These are phyloP conservation scores for Carpinus viminea DNA, from an alignment of 306 rosid genomes.

Conservation along the genomic window DNA sequence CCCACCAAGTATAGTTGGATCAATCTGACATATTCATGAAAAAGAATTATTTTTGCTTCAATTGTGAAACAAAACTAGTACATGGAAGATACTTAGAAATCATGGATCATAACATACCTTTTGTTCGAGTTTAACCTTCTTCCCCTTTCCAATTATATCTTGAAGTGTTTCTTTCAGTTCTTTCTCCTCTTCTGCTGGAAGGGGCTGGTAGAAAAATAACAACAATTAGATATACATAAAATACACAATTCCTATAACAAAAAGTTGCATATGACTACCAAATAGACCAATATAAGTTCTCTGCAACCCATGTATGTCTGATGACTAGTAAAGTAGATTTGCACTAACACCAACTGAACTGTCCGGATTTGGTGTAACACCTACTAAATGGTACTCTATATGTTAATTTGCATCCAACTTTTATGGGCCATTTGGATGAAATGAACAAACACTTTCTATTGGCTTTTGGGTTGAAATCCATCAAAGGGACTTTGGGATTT, in stretches of 20 bases:
- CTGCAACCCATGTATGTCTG: background rate
- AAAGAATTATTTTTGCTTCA: background rate
- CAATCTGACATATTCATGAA: conserved; percentile 54
- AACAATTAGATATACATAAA: conserved; percentile 22
- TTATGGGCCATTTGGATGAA: background rate
- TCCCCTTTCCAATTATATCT: conserved; percentile 70
- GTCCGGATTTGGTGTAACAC: background rate
- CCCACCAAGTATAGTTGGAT: conserved; percentile 86
- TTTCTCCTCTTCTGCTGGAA: conserved; percentile 87
- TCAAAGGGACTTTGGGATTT: background rate
- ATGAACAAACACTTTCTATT: background rate
- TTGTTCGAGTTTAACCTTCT: conserved; percentile 74
- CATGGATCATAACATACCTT: conserved; percentile 54
- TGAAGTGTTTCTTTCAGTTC: conserved; percentile 83
- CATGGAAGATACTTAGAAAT: background rate
- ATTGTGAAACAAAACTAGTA: background rate
- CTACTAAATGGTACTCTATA: background rate
- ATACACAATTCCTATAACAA: conserved; percentile 4
- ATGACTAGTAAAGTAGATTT: background rate
- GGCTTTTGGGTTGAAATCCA: background rate
- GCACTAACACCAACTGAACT: background rate
- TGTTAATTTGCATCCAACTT: background rate
- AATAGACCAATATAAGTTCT: background rate
- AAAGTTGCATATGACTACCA: background rate
- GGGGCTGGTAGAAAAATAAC: conserved; percentile 51